Percentiles rank a stretch among this genome's conserved stretches.
phyloP scores from a whole-genome alignment of 768 basidiomycete genomes.

The Leccinellum rugosiceps region DNA sequence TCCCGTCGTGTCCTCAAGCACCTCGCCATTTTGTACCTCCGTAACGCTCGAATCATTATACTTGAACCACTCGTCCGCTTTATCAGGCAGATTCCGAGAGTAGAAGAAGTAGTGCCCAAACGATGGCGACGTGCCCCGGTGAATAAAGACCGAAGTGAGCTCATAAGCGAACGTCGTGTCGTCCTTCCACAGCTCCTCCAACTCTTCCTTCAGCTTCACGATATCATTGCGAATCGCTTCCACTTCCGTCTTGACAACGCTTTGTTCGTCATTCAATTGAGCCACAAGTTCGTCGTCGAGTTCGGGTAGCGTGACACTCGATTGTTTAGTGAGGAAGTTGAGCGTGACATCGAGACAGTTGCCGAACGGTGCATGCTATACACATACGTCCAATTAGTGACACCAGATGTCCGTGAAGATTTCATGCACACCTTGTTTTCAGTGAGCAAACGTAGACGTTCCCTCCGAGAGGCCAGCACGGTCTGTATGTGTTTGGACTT shows the following conservation, averaged over 20 bases:
- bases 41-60: slow-evolving; percentile 92
- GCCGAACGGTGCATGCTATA: slow-evolving; percentile 59
- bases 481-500: slow-evolving; percentile 68
- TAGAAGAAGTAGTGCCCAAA: slow-evolving; percentile 98
- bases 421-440: slow-evolving; percentile 61
- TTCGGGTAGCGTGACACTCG: slow-evolving; percentile 42
- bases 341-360: slow-evolving; percentile 53
- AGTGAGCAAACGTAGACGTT: slow-evolving; percentile 63
- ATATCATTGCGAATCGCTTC: slow-evolving; percentile 50
- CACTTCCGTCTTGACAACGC: slow-evolving; percentile 52
- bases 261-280: slow-evolving; percentile 53
- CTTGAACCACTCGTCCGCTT: slow-evolving; percentile 89
- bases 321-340: slow-evolving; percentile 55
- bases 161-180: slow-evolving; percentile 73
- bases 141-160: slow-evolving; percentile 91
- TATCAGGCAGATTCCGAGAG: slow-evolving; percentile 77
- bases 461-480: slow-evolving; percentile 60
- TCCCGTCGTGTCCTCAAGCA: slow-evolving; percentile 87
- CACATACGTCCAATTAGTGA: slow-evolving; percentile 23
- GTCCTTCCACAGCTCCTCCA: slow-evolving; percentile 75
- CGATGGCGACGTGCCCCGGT: slow-evolving; percentile 82
- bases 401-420: background rate
- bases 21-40: slow-evolving; percentile 73
- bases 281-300: slow-evolving; percentile 57
- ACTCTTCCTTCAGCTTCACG: slow-evolving; percentile 55